Base-by-base conservation (phyloP, 176 grass and related monocot genomes). In the Areca catechu region DNA sequence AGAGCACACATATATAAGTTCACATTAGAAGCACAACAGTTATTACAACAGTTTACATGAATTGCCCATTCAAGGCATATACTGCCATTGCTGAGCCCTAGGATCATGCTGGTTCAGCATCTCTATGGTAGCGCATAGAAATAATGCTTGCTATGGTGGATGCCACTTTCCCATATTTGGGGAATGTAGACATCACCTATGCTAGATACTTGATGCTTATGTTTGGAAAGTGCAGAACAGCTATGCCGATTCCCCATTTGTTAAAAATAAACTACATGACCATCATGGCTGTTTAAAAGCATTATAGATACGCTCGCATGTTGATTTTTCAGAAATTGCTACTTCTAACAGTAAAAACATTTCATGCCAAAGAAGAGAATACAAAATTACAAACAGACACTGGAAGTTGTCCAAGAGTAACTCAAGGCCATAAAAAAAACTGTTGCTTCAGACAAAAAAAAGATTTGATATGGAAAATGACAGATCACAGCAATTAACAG, bases 1-100 rank as follows among this genome's bases (percentile, higher is more conserved):
- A 63, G 78, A 62, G 67, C 82, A 81, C 76, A 77, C 77, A 97
- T 80, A 74, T 60, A 83, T 43, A 43, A 43, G 34, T 77, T 81
- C 85, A 88, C 71, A 75, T 54, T 76, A 77, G 67, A 30, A 55
- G 22, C 24, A n/a, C 10, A 18, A 29, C 25, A 18, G 5, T 25
- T 37, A 60, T 37, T 60, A n/a, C 16, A 22, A 60, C 17, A 5
- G 25, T 60, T 37, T 60, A 60, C 16, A n/a, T 43, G 6, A 29
- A 7, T 17, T 60, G n/a, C 17, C 25, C 24, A 29, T 37, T 60
- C 57, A 34, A 60, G 25, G 57, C 16, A 28, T 60, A 34, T 20
- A 20, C 16, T 29, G 25, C 18, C 16, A 37, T 60, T 60, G n/a
- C n/a, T 29, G 57, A 28, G 2, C 17, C 57, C 17, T 60, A 58